phyloP scores from a whole-genome alignment of 2,329 filamentous ascomycete species.

The Aspergillus tamarii region DNA sequence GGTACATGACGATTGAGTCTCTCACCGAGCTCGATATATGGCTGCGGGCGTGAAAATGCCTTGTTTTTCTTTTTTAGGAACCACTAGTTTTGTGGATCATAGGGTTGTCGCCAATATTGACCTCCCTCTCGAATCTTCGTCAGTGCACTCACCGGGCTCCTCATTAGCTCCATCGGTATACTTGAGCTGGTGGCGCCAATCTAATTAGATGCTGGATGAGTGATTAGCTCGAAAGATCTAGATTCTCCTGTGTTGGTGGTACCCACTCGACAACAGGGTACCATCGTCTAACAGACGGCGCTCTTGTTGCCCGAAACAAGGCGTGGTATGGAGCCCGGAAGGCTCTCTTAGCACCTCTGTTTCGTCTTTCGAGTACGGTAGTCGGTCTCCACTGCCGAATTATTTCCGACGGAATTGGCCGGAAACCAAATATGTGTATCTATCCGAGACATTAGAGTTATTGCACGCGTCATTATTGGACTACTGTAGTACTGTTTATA shows the following conservation, averaged over 20 bases:
- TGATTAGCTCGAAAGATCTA: background rate
- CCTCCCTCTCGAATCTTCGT: background rate
- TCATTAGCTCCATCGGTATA: background rate
- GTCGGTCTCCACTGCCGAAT: background rate
- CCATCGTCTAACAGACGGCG: background rate
- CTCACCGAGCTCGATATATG: background rate
- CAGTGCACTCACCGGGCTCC: background rate
- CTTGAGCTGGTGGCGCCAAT: background rate
- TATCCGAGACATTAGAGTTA: background rate
- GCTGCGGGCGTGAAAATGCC: background rate
- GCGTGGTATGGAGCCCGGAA: background rate
- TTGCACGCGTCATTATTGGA: background rate
- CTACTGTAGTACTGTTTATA: background rate
- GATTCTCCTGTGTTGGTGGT: background rate
- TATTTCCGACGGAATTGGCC: conserved; percentile 1
- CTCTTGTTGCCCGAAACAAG: background rate
- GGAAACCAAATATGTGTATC: background rate
- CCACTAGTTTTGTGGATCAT: background rate
- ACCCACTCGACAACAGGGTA: background rate
- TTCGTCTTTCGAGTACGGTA: background rate
- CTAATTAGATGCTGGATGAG: background rate
- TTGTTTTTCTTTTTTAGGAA: too few relatives aligned
- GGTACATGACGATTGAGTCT: conserved; percentile 16
- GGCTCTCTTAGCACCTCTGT: background rate
- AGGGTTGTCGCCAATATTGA: background rate